A percentile compares a stretch with the other conserved stretches of the same genome.
Conservation (phyloP, 2,329 filamentous ascomycete genomes). For the Aureobasidium sp. region DNA sequence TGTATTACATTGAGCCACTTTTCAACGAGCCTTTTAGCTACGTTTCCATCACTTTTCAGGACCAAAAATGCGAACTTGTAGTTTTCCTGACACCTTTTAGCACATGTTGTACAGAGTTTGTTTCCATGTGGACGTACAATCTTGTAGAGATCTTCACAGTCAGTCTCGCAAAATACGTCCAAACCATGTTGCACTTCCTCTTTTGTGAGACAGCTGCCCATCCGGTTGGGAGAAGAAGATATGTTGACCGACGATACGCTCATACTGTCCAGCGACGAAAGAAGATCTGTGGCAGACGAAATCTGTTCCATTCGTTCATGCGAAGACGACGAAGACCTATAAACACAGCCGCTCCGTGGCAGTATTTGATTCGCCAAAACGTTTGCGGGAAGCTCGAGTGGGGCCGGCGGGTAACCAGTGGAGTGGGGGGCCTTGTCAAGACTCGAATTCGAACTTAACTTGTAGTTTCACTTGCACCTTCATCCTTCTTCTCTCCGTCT, state of each 20-base stretch:
- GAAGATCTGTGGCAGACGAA: not conserved
- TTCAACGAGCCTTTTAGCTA: not conserved
- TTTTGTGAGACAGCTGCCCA: not conserved
- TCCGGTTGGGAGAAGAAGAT: not conserved
- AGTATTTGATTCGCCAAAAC: not conserved
- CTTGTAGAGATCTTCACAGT: not conserved
- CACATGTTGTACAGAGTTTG: not conserved
- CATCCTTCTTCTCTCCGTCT: no score
- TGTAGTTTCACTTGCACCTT: no score
- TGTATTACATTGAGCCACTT: not conserved
- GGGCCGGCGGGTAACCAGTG: not conserved
- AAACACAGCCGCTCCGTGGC: not conserved
- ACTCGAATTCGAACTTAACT: no score
- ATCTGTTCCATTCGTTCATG: no score
- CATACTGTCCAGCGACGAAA: not conserved
- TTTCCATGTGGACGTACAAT: no score
- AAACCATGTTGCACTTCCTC: not conserved
- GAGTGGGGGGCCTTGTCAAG: no score
- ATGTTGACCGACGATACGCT: not conserved
- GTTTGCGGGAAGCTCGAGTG: not conserved
- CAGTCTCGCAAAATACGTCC: not conserved
- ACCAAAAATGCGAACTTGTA: not conserved
- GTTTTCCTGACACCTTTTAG: not conserved
- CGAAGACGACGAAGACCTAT: no score
- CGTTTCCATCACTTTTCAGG: not conserved